Percentiles rank a stretch among this genome's conserved stretches.
These are phyloP conservation scores for Talaromyces ruber DNA, from an alignment of 495 filamentous ascomycete species.

Conservation along the genomic window DNA sequence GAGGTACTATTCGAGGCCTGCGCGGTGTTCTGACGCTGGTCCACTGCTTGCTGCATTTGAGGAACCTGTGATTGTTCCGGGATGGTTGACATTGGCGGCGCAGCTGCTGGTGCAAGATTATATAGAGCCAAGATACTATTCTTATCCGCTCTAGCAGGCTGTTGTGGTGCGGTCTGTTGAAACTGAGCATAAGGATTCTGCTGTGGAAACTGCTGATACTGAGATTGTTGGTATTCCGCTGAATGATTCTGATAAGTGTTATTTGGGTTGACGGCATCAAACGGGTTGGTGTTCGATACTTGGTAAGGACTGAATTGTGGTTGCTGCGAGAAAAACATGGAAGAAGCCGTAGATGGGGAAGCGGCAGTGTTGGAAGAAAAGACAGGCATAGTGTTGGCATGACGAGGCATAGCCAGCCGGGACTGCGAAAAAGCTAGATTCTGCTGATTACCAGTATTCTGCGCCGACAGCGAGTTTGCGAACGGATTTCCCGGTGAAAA, in stretches of 20 bases:
- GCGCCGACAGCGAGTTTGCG: constrained; percentile 30
- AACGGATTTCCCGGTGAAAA: constrained; percentile 43
- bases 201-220: constrained; percentile 15
- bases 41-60: constrained; percentile 11
- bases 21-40: background rate
- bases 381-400: constrained; percentile 36
- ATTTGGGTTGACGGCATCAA: constrained; percentile 21
- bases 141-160: constrained; percentile 57
- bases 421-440: constrained; percentile 13
- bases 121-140: constrained; percentile 83
- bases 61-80: constrained; percentile 23
- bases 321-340: constrained; percentile 14
- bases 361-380: constrained; percentile 25
- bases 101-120: constrained; percentile 65
- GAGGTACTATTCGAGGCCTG: background rate
- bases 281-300: constrained; percentile 25
- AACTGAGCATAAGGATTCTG: constrained; percentile 18
- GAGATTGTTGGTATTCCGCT: constrained; percentile 11
- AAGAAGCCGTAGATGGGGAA: constrained; percentile 18
- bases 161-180: constrained; percentile 33
- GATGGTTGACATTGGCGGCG: constrained; percentile 28
- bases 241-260: constrained; percentile 18
- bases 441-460: constrained; percentile 22
- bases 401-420: constrained; percentile 27
- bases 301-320: constrained; percentile 20